Percentiles rank a stretch among this genome's conserved stretches.
Evolutionary conservation across 2,329 filamentous ascomycete genomes (phyloP).

Genomic region (Colletotrichum brevisporum): DNA sequence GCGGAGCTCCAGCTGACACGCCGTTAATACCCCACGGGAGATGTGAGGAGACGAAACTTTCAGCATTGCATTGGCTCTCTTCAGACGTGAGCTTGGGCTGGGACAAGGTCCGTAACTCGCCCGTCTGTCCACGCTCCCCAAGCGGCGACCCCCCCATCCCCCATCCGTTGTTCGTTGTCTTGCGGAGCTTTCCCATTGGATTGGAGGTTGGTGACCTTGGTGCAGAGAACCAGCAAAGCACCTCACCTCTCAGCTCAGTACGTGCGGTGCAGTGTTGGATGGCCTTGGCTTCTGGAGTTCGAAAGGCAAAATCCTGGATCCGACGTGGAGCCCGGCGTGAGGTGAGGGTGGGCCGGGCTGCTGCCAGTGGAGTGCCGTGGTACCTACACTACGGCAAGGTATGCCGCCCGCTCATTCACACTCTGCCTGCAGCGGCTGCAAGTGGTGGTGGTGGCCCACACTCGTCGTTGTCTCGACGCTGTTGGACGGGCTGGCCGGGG

Average conservation of each 20-base stretch:
- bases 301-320: slow-evolving; percentile 32
- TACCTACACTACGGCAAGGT: not conserved
- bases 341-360: slow-evolving; percentile 16
- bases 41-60: slow-evolving; percentile 17
- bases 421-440: slow-evolving; percentile 27
- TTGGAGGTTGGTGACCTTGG: too few relatives aligned
- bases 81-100: slow-evolving; percentile 31
- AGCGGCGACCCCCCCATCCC: not conserved
- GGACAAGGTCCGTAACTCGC: not conserved
- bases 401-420: slow-evolving; percentile 8
- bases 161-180: slow-evolving; percentile 16
- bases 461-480: not conserved
- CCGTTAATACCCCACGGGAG: slow-evolving; percentile 22
- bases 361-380: slow-evolving; percentile 17
- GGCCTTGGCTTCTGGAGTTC: slow-evolving; percentile 28
- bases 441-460: slow-evolving; percentile 5
- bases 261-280: slow-evolving; percentile 13
- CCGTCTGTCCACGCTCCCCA: too few relatives aligned
- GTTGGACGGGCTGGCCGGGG: not conserved
- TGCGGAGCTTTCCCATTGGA: slow-evolving; percentile 1
- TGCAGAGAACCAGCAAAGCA: too few relatives aligned
- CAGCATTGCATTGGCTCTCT: slow-evolving; percentile 31
- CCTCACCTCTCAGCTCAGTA: too few relatives aligned
- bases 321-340: slow-evolving; percentile 29
- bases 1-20: slow-evolving; percentile 1